Percentiles rank a stretch among this genome's conserved stretches.
Conservation (phyloP, 2,329 filamentous ascomycete species). For the Penicillium thymicola region DNA sequence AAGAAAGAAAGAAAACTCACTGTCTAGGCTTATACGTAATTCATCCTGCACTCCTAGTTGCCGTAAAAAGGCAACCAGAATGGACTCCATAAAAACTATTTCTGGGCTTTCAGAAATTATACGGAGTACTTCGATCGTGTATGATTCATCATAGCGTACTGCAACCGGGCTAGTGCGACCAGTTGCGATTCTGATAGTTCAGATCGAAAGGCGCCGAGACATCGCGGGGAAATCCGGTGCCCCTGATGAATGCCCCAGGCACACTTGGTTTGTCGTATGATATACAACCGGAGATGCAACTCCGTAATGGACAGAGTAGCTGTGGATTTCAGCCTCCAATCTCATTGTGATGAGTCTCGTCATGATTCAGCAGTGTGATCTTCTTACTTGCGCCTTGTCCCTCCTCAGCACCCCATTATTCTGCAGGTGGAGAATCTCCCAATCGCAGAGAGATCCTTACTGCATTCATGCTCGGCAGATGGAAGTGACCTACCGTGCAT, state of each 20-base stretch:
- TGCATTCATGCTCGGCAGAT: constrained; percentile 18
- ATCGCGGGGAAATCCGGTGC: constrained; percentile 14
- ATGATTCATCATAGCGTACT: constrained; percentile 12
- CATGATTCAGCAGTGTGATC: not conserved
- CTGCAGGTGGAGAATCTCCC: constrained; percentile 8
- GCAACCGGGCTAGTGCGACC: constrained; percentile 14
- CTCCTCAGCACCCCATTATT: constrained; percentile 2
- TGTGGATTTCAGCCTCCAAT: not conserved
- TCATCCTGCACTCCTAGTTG: constrained; percentile 3
- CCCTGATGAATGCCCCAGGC: not conserved
- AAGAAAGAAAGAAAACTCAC: too few relatives aligned
- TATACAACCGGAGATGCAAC: not conserved
- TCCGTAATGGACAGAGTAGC: not conserved
- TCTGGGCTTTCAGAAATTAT: not conserved
- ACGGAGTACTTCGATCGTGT: constrained; percentile 11
- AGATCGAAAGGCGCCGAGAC: constrained; percentile 22
- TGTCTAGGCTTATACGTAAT: not conserved
- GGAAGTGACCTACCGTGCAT: constrained; percentile 26
- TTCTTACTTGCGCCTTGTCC: not conserved
- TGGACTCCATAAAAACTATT: not conserved
- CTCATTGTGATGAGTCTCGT: not conserved
- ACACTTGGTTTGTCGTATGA: not conserved
- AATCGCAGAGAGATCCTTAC: constrained; percentile 8
- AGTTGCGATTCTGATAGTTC: constrained; percentile 23
- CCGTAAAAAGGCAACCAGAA: constrained; percentile 7